Conservation (phyloP, 768 basidiomycete species). For the Phylloporus sp. region DNA sequence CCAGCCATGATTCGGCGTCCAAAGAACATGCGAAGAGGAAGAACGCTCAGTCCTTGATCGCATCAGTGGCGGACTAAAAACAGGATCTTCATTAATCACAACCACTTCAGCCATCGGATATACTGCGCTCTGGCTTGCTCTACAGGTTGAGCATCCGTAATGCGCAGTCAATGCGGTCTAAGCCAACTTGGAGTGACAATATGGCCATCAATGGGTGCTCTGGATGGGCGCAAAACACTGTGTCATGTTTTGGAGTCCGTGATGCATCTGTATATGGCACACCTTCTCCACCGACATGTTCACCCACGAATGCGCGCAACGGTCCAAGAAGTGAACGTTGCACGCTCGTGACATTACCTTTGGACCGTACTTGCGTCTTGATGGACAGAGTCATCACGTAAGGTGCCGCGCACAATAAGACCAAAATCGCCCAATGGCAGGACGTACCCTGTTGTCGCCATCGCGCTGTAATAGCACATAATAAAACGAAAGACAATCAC, state of each 20-base stretch:
- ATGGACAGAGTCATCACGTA: not conserved
- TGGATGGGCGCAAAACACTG: constrained; percentile 4
- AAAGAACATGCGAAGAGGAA: not conserved
- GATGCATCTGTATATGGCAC: constrained; percentile 1
- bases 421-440: not conserved
- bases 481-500: constrained; percentile 65
- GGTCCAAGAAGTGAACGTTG: constrained; percentile 45
- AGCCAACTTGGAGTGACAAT: constrained; percentile 42
- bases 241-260: not conserved
- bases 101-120: not conserved
- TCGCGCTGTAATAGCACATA: constrained; percentile 64
- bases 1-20: not conserved
- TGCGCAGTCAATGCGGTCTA: constrained; percentile 48
- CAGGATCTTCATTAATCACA: constrained; percentile 11
- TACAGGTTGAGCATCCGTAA: constrained; percentile 21
- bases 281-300: constrained; percentile 34
- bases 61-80: not conserved
- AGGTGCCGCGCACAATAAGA: not conserved
- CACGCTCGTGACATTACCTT: constrained; percentile 40
- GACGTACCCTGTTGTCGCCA: constrained; percentile 47
- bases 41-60: not conserved
- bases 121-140: not conserved
- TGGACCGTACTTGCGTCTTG: constrained; percentile 52
- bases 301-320: constrained; percentile 35
- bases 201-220: constrained; percentile 28